These are phyloP conservation scores for Lycium ferocissimum DNA, from an alignment of 257 asterid species.

Conservation along the genomic window DNA sequence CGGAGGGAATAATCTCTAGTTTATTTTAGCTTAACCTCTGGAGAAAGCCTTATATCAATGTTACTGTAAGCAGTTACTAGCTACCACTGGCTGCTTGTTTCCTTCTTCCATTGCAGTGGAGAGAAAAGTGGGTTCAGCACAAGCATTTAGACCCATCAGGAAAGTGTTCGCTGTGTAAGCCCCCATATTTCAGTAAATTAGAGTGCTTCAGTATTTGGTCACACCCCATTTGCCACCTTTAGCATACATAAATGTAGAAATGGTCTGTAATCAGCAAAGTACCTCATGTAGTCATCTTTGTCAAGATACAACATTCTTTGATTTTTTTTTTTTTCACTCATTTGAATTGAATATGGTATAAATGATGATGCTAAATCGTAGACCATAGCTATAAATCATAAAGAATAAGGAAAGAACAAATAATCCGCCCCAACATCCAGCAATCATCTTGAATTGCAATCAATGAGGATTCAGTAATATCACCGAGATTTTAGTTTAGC, in stretches of 20 bases:
- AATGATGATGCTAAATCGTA: neutral
- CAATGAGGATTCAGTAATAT: constrained; percentile 23
- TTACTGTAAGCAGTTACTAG: neutral
- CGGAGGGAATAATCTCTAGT: too few relatives aligned
- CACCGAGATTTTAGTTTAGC: constrained; percentile 67
- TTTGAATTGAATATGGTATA: constrained; percentile 6
- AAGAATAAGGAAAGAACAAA: constrained; percentile 17
- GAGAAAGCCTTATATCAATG: neutral
- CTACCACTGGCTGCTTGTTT: neutral
- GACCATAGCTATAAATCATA: neutral
- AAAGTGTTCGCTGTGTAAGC: neutral
- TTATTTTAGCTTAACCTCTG: too few relatives aligned
- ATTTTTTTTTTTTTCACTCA: neutral
- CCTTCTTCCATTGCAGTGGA: neutral
- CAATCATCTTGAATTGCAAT: neutral
- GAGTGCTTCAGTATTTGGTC: neutral
- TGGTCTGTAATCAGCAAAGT: neutral
- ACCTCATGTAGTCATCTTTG: neutral
- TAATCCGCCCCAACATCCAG: neutral
- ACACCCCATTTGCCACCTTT: neutral
- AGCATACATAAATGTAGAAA: neutral
- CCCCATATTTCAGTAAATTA: neutral
- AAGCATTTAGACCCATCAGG: neutral
- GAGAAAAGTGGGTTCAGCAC: neutral
- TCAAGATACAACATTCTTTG: neutral